phyloP scores from a whole-genome alignment of 345 rosid genomes.

The Firmiana major region DNA sequence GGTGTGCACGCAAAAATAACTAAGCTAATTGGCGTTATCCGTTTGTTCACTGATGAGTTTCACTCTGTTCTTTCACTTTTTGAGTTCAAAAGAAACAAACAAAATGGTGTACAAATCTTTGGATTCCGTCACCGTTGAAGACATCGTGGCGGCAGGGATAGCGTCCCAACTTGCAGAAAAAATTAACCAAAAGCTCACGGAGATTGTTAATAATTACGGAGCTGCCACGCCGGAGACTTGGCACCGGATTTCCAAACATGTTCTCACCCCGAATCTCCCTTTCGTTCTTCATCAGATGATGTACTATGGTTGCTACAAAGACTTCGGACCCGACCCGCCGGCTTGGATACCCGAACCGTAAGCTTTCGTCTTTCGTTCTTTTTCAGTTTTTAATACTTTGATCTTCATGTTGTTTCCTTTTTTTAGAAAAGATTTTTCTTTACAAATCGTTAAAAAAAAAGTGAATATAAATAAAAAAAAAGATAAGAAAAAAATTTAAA shows the following conservation, averaged over 20 bases:
- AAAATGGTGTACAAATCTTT: conserved; percentile 51
- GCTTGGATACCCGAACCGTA: conserved; percentile 93
- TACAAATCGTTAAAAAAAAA: neutral
- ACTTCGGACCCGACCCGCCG: conserved; percentile 84
- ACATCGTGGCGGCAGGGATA: conserved; percentile 64
- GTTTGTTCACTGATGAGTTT: neutral
- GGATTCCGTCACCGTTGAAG: conserved; percentile 42
- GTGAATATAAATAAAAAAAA: too few species aligned
- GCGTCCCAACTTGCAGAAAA: conserved; percentile 28
- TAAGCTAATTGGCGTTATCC: neutral
- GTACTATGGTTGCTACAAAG: conserved; percentile 76
- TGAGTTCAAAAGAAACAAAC: neutral
- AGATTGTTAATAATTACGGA: conserved; percentile 35
- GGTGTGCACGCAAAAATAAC: neutral
- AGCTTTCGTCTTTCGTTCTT: neutral
- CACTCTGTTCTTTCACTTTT: neutral
- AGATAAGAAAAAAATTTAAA: too few species aligned
- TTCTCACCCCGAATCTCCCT: conserved; percentile 70
- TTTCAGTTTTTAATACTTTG: neutral
- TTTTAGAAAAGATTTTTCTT: neutral
- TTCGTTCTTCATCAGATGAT: conserved; percentile 84
- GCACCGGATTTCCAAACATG: conserved; percentile 44
- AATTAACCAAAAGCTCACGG: conserved; percentile 40
- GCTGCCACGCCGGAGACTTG: conserved; percentile 50
- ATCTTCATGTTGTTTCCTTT: neutral